Evolutionary conservation across 805 yeast genomes (phyloP).

Genomic region (Starmerella riodocensis): DNA sequence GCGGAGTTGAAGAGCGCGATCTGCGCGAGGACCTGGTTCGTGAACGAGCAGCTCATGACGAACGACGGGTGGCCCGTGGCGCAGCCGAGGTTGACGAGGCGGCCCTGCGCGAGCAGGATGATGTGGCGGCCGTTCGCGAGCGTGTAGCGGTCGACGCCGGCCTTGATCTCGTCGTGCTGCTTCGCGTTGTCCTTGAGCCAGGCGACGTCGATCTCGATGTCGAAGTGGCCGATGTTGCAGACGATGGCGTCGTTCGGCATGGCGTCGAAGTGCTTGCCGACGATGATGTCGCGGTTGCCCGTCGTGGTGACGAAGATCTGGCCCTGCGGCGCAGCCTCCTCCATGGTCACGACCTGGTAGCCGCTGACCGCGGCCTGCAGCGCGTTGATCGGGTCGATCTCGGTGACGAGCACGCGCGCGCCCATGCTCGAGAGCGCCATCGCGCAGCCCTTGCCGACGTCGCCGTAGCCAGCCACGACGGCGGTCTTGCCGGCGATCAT

Average conservation of each 20-base stretch:
- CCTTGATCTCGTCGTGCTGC: constrained; percentile 93
- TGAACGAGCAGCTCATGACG: constrained; percentile 99
- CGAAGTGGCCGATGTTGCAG: constrained; percentile 99
- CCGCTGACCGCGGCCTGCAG: constrained; percentile 99
- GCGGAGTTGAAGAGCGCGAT: constrained; percentile 88
- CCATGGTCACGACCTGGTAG: constrained; percentile 91
- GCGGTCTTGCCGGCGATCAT: constrained; percentile 99
- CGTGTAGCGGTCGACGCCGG: constrained; percentile 96
- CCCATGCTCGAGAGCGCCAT: constrained; percentile 98
- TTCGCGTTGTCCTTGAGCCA: constrained; percentile 92
- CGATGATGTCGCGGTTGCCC: constrained; percentile 97
- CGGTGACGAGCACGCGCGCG: constrained; percentile 95
- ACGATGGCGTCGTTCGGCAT: constrained; percentile 99
- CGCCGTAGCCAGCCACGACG: constrained; percentile 99
- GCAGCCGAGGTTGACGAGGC: constrained; percentile 98
- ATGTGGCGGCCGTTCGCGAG: constrained; percentile 81
- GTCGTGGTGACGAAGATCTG: constrained; percentile 98
- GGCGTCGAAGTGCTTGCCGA: constrained; percentile 66
- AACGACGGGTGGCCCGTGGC: constrained; percentile 99
- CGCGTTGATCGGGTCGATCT: constrained; percentile 97
- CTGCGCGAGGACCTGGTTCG: constrained; percentile 98
- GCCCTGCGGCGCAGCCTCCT: constrained; percentile 81
- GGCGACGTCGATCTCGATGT: constrained; percentile 97
- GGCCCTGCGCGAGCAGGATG: constrained; percentile 95
- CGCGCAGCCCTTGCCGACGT: constrained; percentile 99